phyloP scores from a whole-genome alignment of 345 rosid genomes.

The Psidium guajava region DNA sequence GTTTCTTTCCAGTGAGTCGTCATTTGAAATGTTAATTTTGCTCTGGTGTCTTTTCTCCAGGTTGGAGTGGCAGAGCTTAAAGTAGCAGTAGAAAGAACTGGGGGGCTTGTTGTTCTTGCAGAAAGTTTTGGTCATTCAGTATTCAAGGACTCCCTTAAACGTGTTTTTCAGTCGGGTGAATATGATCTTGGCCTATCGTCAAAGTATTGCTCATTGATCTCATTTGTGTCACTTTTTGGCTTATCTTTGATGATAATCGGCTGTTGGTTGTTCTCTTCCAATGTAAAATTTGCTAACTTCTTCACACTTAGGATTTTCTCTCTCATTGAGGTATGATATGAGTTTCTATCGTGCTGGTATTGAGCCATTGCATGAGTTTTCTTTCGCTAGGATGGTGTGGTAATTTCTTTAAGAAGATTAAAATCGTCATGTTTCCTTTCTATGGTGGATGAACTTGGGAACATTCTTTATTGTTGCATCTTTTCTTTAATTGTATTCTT shows the following conservation, averaged over 20 bases:
- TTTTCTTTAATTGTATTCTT: not conserved
- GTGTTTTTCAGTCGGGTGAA: slow-evolving; percentile 64
- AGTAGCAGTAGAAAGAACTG: slow-evolving; percentile 89
- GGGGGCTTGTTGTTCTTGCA: slow-evolving; percentile 95
- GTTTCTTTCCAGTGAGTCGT: not conserved
- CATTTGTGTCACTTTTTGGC: not conserved
- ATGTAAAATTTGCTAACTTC: not conserved
- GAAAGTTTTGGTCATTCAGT: slow-evolving; percentile 98
- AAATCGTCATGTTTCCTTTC: not conserved
- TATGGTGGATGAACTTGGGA: not conserved
- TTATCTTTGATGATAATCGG: not conserved
- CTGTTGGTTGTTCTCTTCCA: not conserved
- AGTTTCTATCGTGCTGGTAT: not conserved
- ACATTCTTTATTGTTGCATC: not conserved
- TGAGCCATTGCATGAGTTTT: not conserved
- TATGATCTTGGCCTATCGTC: slow-evolving; percentile 79
- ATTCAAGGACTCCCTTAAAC: slow-evolving; percentile 76
- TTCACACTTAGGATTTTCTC: not conserved
- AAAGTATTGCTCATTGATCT: slow-evolving; percentile 40
- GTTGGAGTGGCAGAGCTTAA: slow-evolving; percentile 93
- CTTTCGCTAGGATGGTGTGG: not conserved
- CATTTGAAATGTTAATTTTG: not conserved
- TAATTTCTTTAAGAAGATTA: not conserved
- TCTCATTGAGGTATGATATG: not conserved
- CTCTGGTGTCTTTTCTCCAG: slow-evolving; percentile 17